phyloP scores from a whole-genome alignment of 768 basidiomycete species.

The Suillus subalutaceus region DNA sequence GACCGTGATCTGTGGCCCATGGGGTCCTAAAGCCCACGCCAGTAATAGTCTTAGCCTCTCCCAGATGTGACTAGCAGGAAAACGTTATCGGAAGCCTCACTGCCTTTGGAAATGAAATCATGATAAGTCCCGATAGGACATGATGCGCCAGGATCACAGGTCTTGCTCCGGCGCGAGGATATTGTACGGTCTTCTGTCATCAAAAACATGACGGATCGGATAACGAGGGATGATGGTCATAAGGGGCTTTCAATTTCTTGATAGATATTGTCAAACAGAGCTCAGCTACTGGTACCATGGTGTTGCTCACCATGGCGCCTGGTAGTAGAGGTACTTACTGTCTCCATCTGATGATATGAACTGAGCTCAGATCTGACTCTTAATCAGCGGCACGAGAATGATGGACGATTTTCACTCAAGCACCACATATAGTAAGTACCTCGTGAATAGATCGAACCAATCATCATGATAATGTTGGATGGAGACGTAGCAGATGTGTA shows the following conservation, averaged over 20 bases:
- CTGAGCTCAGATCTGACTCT: background rate
- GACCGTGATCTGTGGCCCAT: background rate
- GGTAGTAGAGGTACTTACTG: background rate
- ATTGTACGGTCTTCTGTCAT: background rate
- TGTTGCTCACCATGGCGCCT: background rate
- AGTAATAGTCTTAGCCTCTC: background rate
- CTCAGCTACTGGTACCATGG: background rate
- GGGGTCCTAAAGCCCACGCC: background rate
- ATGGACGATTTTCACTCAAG: background rate
- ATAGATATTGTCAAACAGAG: background rate
- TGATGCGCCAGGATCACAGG: background rate
- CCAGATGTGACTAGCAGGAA: background rate
- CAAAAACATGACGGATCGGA: background rate
- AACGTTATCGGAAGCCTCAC: conserved; percentile 3
- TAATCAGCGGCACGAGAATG: background rate
- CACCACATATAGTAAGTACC: background rate
- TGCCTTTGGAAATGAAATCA: background rate
- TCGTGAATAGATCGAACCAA: background rate
- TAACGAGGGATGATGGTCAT: background rate
- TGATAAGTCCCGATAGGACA: background rate
- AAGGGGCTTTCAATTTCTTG: background rate
- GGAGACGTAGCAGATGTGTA: background rate
- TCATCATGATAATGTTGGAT: background rate
- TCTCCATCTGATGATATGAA: background rate
- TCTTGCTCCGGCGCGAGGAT: background rate